Percentiles rank a stretch among this genome's conserved stretches.
phyloP scores from a whole-genome alignment of 176 grass and related monocot species.

The Secale cereale region DNA sequence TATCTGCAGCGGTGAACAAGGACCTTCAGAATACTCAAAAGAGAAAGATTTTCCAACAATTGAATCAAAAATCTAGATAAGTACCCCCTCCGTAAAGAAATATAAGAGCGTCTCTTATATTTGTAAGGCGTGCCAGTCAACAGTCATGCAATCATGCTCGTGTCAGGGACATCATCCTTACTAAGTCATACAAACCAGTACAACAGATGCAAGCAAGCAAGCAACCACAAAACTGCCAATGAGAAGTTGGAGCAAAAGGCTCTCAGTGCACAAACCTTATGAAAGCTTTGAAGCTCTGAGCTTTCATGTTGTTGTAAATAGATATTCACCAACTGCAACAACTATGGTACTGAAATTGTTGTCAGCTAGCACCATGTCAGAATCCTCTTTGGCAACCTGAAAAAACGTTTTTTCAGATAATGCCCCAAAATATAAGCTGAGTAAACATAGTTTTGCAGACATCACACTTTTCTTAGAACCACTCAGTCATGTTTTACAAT shows the following conservation, averaged over 20 bases:
- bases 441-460: not conserved
- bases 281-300: conserved; percentile 54
- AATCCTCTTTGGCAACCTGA: conserved; percentile 78
- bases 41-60: not conserved
- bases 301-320: conserved; percentile 98
- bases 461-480: not conserved
- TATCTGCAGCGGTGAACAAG: conserved; percentile 56
- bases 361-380: no score
- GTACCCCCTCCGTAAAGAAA: not conserved
- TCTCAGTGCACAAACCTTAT: conserved; percentile 54
- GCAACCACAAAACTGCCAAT: not conserved
- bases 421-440: not conserved
- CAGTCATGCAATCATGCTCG: not conserved
- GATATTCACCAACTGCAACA: conserved; percentile 93
- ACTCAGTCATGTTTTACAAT: not conserved
- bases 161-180: not conserved
- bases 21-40: conserved; percentile 16
- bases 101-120: no score
- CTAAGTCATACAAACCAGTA: not conserved
- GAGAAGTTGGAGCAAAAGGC: not conserved
- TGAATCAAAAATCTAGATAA: not conserved
- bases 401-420: not conserved
- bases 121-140: not conserved
- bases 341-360: conserved; percentile 97
- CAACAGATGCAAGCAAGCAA: not conserved